Conservation (phyloP, 2,329 filamentous ascomycete species). For the Orbilia ellipsospora region DNA sequence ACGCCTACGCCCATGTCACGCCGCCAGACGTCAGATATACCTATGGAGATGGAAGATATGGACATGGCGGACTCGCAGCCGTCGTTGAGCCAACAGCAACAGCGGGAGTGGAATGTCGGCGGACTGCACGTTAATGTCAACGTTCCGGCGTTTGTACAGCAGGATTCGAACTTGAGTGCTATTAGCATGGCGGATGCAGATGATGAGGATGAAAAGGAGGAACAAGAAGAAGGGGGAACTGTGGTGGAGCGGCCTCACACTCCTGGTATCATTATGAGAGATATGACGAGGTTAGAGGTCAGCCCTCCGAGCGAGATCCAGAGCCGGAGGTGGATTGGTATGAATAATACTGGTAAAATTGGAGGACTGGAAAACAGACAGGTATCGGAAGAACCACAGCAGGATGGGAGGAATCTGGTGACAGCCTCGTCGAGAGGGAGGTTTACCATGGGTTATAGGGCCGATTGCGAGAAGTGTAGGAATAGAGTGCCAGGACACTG, state of each 20-base stretch:
- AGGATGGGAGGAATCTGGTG: background rate
- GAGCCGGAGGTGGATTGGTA: slow-evolving; percentile 33
- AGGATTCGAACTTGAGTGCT: slow-evolving; percentile 38
- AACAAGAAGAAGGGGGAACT: background rate
- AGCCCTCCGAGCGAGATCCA: slow-evolving; percentile 40
- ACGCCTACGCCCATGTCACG: slow-evolving; percentile 32
- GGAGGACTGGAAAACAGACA: background rate
- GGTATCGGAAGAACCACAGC: background rate
- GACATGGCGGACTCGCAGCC: slow-evolving; percentile 50
- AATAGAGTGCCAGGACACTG: slow-evolving; percentile 57
- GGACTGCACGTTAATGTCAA: slow-evolving; percentile 8
- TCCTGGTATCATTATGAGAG: slow-evolving; percentile 51
- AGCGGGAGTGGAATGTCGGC: slow-evolving; percentile 13
- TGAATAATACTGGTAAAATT: background rate
- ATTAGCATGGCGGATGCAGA: slow-evolving; percentile 30
- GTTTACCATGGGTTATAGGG: slow-evolving; percentile 57
- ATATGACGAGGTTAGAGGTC: slow-evolving; percentile 49
- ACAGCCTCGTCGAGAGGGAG: slow-evolving; percentile 24
- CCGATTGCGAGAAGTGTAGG: slow-evolving; percentile 58
- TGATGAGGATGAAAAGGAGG: slow-evolving; percentile 23
- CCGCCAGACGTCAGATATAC: slow-evolving; percentile 38
- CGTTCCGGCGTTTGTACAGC: slow-evolving; percentile 36
- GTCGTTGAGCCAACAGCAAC: slow-evolving; percentile 9
- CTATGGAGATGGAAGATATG: slow-evolving; percentile 46
- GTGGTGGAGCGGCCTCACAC: slow-evolving; percentile 31